Base-by-base conservation (phyloP, 495 filamentous ascomycete species). In the Penicillium nucicola region DNA sequence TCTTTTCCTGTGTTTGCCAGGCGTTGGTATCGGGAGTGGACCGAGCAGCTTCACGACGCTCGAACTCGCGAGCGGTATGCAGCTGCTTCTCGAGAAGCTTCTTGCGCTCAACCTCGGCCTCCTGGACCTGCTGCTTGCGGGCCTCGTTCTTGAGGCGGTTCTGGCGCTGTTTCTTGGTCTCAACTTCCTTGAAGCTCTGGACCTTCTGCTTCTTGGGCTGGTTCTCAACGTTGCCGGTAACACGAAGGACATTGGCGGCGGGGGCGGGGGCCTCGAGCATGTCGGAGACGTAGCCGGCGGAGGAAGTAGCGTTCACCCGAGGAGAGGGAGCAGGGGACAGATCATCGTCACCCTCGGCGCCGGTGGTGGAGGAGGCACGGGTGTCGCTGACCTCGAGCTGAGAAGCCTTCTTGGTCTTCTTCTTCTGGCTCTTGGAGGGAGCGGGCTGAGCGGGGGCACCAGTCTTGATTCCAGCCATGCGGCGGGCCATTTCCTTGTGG, bases 81-180 rank as follows among this genome's bases (percentile, higher is more conserved):
- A 89, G 76, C 71, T 95, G 89, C 66, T 87, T 85, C 69, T 96
- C 89, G 52, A 86, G 70, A 49, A 86, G 68, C 33, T 77, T 75
- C 60, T 85, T 80, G 57, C 90, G 81, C 60, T 88, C 74, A 55
- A 83, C 78, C 72, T 96, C 90, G 1, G 83, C 80, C 50, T 84
- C 83, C 67, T 88, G 86, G 20, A 88, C 84, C 39, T 78, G 69
- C 36, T 77, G 68, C 75, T 89, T 89, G 46, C 80, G 78, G 35
- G 80, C 82, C 70, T 95, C 89, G 42, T 79, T 83, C 80, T 92
- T 96, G 66, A 83, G 77, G 31, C 82, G 79, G 70, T 93, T 88
- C 74, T 93, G 89, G 42, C 90, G 84, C 72, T 92, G 88, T 77
- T 95, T 96, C 84, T 96, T 95, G 20, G 84, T 87, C 71, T 92